Evolutionary conservation across 345 rosid species (phyloP).

Genomic region (Corchorus olitorius): DNA sequence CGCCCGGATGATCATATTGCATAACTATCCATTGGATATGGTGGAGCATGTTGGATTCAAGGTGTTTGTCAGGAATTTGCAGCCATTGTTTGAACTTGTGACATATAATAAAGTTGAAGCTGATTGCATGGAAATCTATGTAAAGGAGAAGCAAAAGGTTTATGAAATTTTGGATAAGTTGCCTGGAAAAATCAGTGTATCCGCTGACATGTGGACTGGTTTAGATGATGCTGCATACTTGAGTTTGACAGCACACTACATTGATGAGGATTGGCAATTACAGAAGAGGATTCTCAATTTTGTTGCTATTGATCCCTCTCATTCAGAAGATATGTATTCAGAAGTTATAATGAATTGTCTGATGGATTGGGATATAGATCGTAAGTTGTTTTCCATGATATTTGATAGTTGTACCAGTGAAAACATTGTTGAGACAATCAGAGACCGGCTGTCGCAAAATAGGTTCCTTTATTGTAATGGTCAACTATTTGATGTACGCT

Average conservation of each 20-base stretch:
- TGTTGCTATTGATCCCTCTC: slow-evolving; percentile 52
- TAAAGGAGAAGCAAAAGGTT: slow-evolving; percentile 65
- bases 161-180: slow-evolving; percentile 68
- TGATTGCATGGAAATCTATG: slow-evolving; percentile 75
- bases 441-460: slow-evolving; percentile 70
- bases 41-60: slow-evolving; percentile 83
- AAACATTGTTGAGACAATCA: slow-evolving; percentile 50
- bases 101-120: slow-evolving; percentile 58
- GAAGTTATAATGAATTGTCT: slow-evolving; percentile 64
- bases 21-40: slow-evolving; percentile 69
- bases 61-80: slow-evolving; percentile 66
- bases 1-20: slow-evolving; percentile 77
- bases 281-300: slow-evolving; percentile 63
- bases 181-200: slow-evolving; percentile 70
- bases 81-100: slow-evolving; percentile 69
- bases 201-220: slow-evolving; percentile 60
- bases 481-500: slow-evolving; percentile 63
- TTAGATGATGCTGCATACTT: slow-evolving; percentile 52
- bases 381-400: slow-evolving; percentile 68
- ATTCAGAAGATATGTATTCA: slow-evolving; percentile 59
- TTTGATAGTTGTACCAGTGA: slow-evolving; percentile 53
- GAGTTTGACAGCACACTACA: slow-evolving; percentile 61
- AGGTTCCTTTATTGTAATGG: slow-evolving; percentile 69
- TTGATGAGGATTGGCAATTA: slow-evolving; percentile 69
- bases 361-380: slow-evolving; percentile 88